phyloP scores from a whole-genome alignment of 768 basidiomycete genomes.

The Paxillus involutus region DNA sequence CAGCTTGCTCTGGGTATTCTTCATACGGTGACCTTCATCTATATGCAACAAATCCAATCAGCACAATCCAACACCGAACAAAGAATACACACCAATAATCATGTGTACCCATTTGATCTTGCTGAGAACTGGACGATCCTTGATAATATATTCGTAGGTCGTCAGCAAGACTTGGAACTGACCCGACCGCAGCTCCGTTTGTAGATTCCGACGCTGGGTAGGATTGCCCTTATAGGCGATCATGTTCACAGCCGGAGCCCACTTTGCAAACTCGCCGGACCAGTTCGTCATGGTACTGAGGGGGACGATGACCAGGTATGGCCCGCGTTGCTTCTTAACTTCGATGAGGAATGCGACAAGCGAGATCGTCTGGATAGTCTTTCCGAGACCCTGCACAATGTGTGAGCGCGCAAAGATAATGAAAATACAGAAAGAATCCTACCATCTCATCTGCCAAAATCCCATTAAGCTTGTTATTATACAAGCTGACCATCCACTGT shows the following conservation, averaged over 20 bases:
- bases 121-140: slow-evolving; percentile 86
- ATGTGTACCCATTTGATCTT: slow-evolving; percentile 97
- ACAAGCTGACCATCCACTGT: slow-evolving; percentile 98
- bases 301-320: slow-evolving; percentile 94
- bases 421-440: slow-evolving; percentile 14
- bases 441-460: slow-evolving; percentile 96
- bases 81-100: slow-evolving; percentile 73
- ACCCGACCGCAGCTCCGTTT: slow-evolving; percentile 72
- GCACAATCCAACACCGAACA: background rate
- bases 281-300: slow-evolving; percentile 97
- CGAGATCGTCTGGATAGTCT: slow-evolving; percentile 94
- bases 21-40: slow-evolving; percentile 99
- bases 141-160: slow-evolving; percentile 97
- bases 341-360: slow-evolving; percentile 95
- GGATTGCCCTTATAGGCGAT: slow-evolving; percentile 95
- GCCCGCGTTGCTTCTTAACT: slow-evolving; percentile 84
- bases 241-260: slow-evolving; percentile 81
- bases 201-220: slow-evolving; percentile 71
- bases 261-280: slow-evolving; percentile 96
- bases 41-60: slow-evolving; percentile 1
- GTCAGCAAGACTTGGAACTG: slow-evolving; percentile 93
- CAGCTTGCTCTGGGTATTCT: slow-evolving; percentile 91
- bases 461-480: slow-evolving; percentile 94
- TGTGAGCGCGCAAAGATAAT: slow-evolving; percentile 8
- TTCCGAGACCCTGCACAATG: slow-evolving; percentile 77